phyloP scores from a whole-genome alignment of 192 early-diverging fungal genomes.

The Pilobolus umbonatus region DNA sequence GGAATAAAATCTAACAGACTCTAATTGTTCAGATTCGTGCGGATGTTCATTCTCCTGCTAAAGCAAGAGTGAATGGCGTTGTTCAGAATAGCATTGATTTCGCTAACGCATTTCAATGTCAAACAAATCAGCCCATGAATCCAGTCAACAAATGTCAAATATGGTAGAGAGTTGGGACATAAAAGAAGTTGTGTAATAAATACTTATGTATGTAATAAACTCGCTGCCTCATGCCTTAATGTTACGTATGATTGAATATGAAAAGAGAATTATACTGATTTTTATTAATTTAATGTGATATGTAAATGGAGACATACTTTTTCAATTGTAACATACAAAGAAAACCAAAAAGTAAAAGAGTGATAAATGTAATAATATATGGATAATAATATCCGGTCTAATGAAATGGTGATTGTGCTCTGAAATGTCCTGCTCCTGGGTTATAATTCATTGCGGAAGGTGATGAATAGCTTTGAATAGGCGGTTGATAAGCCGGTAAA shows the following conservation, averaged over 20 bases:
- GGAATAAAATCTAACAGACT: background rate
- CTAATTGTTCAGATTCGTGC: constrained; percentile 39
- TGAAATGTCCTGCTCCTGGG: background rate
- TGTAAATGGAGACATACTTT: background rate
- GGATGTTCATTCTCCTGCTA: constrained; percentile 60
- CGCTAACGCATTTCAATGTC: constrained; percentile 60
- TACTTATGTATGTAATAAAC: constrained; percentile 11
- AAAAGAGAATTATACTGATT: too few relatives aligned
- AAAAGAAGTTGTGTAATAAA: constrained; percentile 1
- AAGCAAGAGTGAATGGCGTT: constrained; percentile 63
- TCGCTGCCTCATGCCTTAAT: too few relatives aligned
- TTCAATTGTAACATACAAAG: constrained; percentile 7
- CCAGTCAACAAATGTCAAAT: constrained; percentile 48
- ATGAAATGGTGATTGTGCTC: constrained; percentile 13
- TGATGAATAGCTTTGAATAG: background rate
- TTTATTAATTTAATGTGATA: constrained; percentile 1
- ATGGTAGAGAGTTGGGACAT: constrained; percentile 16
- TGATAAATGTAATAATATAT: too few relatives aligned
- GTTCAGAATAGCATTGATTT: constrained; percentile 61
- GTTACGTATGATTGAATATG: too few relatives aligned
- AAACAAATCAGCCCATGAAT: constrained; percentile 53
- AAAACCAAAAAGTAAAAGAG: background rate
- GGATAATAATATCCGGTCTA: background rate
- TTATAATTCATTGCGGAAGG: background rate
- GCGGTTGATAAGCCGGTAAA: background rate